Percentiles rank a stretch among this genome's conserved stretches.
These are phyloP conservation scores for Yarrowia yakushimensis DNA, from an alignment of 805 yeast species.

Conservation along the genomic window DNA sequence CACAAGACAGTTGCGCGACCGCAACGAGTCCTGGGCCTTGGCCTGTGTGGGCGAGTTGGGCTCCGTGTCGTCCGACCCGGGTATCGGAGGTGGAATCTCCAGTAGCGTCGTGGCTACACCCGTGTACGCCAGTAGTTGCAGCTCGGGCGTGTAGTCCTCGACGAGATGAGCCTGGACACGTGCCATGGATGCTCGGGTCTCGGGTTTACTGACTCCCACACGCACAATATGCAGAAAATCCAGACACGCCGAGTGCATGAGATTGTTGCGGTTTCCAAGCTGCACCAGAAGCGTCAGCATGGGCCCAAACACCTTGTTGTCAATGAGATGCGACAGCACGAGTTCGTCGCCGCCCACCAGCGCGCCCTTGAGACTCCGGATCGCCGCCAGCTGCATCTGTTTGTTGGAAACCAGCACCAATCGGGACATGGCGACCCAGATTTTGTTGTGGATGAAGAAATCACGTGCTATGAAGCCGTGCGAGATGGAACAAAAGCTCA, in stretches of 20 bases:
- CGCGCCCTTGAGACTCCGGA: conserved; percentile 64
- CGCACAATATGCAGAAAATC: conserved; percentile 45
- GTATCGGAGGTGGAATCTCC: conserved; percentile 3
- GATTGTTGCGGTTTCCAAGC: conserved; percentile 51
- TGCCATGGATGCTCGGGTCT: conserved; percentile 16
- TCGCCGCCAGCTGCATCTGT: conserved; percentile 61
- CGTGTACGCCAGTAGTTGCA: not conserved
- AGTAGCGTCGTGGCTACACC: not conserved
- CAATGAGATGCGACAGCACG: conserved; percentile 55
- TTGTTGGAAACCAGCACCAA: conserved; percentile 47
- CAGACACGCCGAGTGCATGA: conserved; percentile 71
- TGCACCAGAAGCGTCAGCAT: conserved; percentile 50
- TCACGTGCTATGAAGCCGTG: conserved; percentile 61
- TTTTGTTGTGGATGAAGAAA: conserved; percentile 58
- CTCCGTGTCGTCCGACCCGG: not conserved
- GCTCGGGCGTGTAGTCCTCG: not conserved
- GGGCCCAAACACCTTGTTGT: conserved; percentile 49
- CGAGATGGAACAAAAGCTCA: conserved; percentile 61
- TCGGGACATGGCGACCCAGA: conserved; percentile 54
- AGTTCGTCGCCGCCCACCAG: conserved; percentile 56
- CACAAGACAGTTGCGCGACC: not conserved
- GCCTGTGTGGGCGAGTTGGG: conserved; percentile 5
- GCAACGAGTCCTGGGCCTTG: not conserved
- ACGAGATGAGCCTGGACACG: not conserved
- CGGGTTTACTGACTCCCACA: conserved; percentile 12